Evolutionary conservation across 768 basidiomycete genomes (phyloP).

Genomic region (Pisolithus sp.): DNA sequence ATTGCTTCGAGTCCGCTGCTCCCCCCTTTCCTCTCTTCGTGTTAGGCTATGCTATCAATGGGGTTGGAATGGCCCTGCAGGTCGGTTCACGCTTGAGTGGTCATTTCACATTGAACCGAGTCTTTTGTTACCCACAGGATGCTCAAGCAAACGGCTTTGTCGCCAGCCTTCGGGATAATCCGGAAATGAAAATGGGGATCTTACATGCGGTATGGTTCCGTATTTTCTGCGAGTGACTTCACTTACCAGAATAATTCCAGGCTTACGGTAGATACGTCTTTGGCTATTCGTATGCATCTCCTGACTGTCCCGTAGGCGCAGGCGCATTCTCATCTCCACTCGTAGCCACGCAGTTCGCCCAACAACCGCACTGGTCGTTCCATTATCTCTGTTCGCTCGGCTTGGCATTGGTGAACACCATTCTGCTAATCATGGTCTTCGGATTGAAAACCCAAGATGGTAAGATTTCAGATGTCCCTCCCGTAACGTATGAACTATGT

Average conservation of each 20-base stretch:
- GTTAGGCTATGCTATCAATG: slow-evolving; percentile 37
- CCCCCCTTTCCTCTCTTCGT: slow-evolving; percentile 42
- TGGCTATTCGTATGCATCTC: not conserved
- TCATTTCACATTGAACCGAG: not conserved
- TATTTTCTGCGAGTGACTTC: slow-evolving; percentile 14
- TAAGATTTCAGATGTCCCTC: slow-evolving; percentile 19
- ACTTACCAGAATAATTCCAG: not conserved
- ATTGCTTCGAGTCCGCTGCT: slow-evolving; percentile 33
- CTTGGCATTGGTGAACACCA: slow-evolving; percentile 52
- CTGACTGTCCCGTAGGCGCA: slow-evolving; percentile 37
- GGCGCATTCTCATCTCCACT: slow-evolving; percentile 69
- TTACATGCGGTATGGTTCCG: slow-evolving; percentile 33
- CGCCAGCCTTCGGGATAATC: slow-evolving; percentile 33
- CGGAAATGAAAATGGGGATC: slow-evolving; percentile 35
- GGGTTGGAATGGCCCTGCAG: slow-evolving; percentile 40
- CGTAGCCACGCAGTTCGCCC: slow-evolving; percentile 75
- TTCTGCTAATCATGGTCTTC: slow-evolving; percentile 53
- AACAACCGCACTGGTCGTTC: slow-evolving; percentile 62
- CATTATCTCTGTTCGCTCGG: slow-evolving; percentile 70
- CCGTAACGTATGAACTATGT: not conserved
- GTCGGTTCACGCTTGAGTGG: slow-evolving; percentile 23
- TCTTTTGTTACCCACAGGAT: slow-evolving; percentile 24
- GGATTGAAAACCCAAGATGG: slow-evolving; percentile 67
- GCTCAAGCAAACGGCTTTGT: slow-evolving; percentile 44
- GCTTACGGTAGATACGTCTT: slow-evolving; percentile 27